Base-by-base conservation (phyloP, 345 rosid species). In the Anastatica hierochuntica region DNA sequence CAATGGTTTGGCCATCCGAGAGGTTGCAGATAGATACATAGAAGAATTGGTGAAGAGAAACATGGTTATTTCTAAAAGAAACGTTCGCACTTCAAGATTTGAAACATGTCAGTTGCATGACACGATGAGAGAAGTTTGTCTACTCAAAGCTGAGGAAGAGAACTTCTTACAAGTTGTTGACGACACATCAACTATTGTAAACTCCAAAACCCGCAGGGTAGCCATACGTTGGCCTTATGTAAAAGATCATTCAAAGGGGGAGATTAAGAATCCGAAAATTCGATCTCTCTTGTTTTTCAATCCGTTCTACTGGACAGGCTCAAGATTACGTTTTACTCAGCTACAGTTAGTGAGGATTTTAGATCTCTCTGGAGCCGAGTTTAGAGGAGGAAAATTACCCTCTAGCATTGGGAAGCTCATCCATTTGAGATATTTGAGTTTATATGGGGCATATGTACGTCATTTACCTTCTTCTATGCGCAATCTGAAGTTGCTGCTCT, bases 351-450 rank as follows among this genome's bases (percentile, higher is more conserved):
- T 78, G 1, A 62, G 74, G 54, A 50, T 66, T 12, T 12, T 76
- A 4, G 58, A 73, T 34, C 53, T 76, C 8, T 63, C 54, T 9
- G 18, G 38, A 8, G 43, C 43, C 16, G 8, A 9, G 1, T 4
- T 19, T 8, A 0, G 1, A 9, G 34, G 13, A 30, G 67, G 66
- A 6, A 66, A 44, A 11, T 31, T 72, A 9, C 63, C 63, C 0
- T 19, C 39, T 17, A 66, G 3, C 4, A 51, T 76, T 8, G 72
- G 79, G 1, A 45, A 62, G 9, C 68, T 79, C 49, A 62, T 72
- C 33, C 76, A 67, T 13, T 53, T 66, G 43, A 52, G 49, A 45
- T 59, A 34, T 14, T 16, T 66, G 61, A 66, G 60, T 12, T 43
- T 66, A 29, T 1, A 1, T 0, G 0, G 1, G 0, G 34, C 30